Base-by-base conservation (phyloP, 2,329 filamentous ascomycete species). In the Microsporum canis region DNA sequence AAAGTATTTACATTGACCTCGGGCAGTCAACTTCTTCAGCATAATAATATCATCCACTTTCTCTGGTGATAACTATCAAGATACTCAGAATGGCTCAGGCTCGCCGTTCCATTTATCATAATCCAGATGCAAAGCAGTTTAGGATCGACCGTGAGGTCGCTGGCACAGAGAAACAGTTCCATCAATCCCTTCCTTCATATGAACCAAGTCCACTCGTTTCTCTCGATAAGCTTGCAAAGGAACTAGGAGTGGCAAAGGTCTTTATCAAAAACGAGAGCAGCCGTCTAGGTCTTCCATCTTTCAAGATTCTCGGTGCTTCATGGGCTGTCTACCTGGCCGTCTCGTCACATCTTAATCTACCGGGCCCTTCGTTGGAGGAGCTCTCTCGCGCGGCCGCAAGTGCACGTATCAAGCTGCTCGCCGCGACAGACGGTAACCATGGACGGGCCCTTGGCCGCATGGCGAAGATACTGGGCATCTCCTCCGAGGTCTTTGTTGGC, bases 271-370 rank as follows among this genome's bases (percentile, higher is more conserved):
- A 91, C 66, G 88, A 92, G 71, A 84, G 82, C 33, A 77, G 74
- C 59, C 81, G 88, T 3, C 82, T 89, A 41, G 84, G 85, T 0
- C 77, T 91, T 1, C 86, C 87, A 0, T 81, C 88, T 0, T 92
- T 91, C 78, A 94, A 94, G 72, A 88, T 91, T 51, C 80, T 91
- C 0, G 89, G 88, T 23, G 88, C 88, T 0, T 88, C 86, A 0
- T 92, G 87, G 87, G 87, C 82, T 0, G 79, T 82, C 2, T 86
- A 83, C 66, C 79, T 81, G 5, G 82, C 85, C 12, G 68, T 89
- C 5, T 69, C 75, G 0, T 68, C 73, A 1, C 70, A 73, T 5
- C 71, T 84, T 0, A 71, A 69, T 1, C 71, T 84, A 0, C 71
- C 78, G 0, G 74, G 75, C 0, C 69, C 77, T 0, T 69, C 73